Evolutionary conservation across 164 flowering plant species (phyloP).

Genomic region (Nymphaea colorata): DNA sequence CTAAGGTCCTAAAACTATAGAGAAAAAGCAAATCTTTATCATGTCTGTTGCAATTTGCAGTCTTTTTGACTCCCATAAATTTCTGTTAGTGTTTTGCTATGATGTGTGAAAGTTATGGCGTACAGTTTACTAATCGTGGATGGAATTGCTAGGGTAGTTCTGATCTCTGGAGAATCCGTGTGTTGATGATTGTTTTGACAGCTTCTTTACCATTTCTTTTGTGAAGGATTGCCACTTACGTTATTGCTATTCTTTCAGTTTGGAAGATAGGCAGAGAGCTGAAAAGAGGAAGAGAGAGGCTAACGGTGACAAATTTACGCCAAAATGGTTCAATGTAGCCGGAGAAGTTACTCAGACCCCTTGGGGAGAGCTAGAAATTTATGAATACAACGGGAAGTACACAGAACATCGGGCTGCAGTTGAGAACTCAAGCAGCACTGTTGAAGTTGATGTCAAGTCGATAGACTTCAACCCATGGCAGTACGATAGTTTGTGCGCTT

Average conservation of each 20-base stretch:
- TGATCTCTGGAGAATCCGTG: no score
- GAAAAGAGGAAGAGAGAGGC: constrained; percentile 38
- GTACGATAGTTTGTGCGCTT: constrained; percentile 23
- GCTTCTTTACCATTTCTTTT: no score
- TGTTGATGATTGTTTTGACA: no score
- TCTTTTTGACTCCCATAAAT: no score
- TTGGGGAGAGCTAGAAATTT: constrained; percentile 65
- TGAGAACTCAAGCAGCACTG: constrained; percentile 18
- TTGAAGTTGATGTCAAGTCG: constrained; percentile 21
- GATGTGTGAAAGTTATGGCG: no score
- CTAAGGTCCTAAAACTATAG: no score
- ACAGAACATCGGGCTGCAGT: constrained; percentile 31
- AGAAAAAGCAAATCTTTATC: no score
- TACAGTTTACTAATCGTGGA: no score
- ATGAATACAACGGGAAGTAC: constrained; percentile 45
- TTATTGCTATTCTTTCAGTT: constrained; percentile 14
- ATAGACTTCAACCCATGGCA: constrained; percentile 68
- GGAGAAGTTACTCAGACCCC: constrained; percentile 48
- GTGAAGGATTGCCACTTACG: no score
- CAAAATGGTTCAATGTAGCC: constrained; percentile 57
- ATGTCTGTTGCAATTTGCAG: no score
- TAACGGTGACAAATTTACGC: constrained; percentile 33
- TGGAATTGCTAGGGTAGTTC: no score
- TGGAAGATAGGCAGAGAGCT: constrained; percentile 51
- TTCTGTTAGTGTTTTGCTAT: no score